Evolutionary conservation across 192 early-diverging fungal species (phyloP), one percentile per base, ranked within the genome.

Genomic region (Gonapodya prolifera): DNA sequence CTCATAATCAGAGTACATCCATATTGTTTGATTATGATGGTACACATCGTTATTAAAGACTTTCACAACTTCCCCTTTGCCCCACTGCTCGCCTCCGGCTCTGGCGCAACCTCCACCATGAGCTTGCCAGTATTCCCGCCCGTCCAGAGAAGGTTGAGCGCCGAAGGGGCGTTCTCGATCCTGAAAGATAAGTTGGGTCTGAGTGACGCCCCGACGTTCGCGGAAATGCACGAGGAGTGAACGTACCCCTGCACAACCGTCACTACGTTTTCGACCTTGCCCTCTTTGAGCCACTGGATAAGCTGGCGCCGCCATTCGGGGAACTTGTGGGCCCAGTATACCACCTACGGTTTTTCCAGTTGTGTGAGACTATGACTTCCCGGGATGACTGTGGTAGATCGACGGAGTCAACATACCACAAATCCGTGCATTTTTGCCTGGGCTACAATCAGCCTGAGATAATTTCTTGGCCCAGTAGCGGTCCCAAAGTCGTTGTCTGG

Each of bases 41-140:
- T n/a, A n/a, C n/a, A n/a, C n/a, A n/a, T n/a, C n/a, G n/a, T n/a
- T n/a, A n/a, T n/a, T n/a, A n/a, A n/a, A n/a, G n/a, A n/a, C n/a
- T n/a, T n/a, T n/a, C n/a, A 61, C 45, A 61, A 61, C 23, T 61
- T 16, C 23, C 8, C 8, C 23, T 61, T 61, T 8, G 45, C 45
- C 8, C 45, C 45, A 8, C 8, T 61, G 8, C 8, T 32, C 8
- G 71, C 31, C 18, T 8, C 8, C 32, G 71, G 28, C 71, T 73
- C 71, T 18, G 71, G 71, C 16, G 71, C 71, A 18, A 73, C 71
- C 29, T 73, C 18, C 2, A 73, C 71, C 71, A 73, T 18, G 2
- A 73, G 13, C 71, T 73, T 73, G 71, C 71, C 71, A 18, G 32
- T 32, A 29, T 73, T 73, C 28, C 28, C 71, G 8, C 71, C 71